phyloP scores from a whole-genome alignment of 768 basidiomycete genomes.

The Pleurotus cornucopiae region DNA sequence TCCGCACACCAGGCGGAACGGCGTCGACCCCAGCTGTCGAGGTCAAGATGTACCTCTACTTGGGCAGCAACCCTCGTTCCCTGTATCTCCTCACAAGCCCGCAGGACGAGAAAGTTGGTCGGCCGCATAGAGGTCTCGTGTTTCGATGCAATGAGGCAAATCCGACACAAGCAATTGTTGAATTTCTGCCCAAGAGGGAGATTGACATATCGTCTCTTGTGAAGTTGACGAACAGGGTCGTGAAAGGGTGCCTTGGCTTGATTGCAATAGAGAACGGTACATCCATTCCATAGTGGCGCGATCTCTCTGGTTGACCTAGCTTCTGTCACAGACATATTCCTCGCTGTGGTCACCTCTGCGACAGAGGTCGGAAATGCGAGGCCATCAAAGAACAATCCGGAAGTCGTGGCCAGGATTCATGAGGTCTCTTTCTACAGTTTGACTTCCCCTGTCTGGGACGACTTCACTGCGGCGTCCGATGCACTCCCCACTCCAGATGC shows the following conservation, averaged over 20 bases:
- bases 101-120: slow-evolving; percentile 59
- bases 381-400: slow-evolving; percentile 51
- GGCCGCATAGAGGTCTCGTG: slow-evolving; percentile 60
- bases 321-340: slow-evolving; percentile 67
- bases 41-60: slow-evolving; percentile 65
- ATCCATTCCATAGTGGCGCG: not conserved
- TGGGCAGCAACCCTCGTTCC: slow-evolving; percentile 62
- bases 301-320: slow-evolving; percentile 6
- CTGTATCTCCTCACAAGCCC: slow-evolving; percentile 70
- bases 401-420: slow-evolving; percentile 79
- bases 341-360: slow-evolving; percentile 75
- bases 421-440: slow-evolving; percentile 89
- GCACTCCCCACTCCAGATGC: slow-evolving; percentile 53
- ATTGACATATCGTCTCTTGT: slow-evolving; percentile 64
- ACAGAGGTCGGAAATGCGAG: slow-evolving; percentile 72
- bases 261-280: slow-evolving; percentile 72
- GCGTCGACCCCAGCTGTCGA: not conserved
- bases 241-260: slow-evolving; percentile 83
- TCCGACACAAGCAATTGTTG: slow-evolving; percentile 72
- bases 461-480: slow-evolving; percentile 51
- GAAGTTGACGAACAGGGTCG: slow-evolving; percentile 63
- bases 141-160: slow-evolving; percentile 59
- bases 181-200: slow-evolving; percentile 73
- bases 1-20: too few relatives aligned
- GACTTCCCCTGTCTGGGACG: slow-evolving; percentile 82